Evolutionary conservation across 805 yeast species (phyloP).

Genomic region (Candida namnaoensis): DNA sequence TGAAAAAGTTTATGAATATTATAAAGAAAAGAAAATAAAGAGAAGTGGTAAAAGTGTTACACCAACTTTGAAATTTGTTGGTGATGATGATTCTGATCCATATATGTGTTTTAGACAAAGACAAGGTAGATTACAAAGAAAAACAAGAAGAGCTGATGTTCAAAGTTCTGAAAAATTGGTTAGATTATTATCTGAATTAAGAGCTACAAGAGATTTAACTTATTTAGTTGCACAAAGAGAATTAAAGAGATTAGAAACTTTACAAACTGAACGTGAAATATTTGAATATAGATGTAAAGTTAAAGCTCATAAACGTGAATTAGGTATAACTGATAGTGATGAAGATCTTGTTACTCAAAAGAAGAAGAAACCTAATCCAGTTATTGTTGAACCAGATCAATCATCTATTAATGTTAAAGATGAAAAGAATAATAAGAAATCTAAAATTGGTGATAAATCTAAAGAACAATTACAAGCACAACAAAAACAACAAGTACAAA

Average conservation of each 20-base stretch:
- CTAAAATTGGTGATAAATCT: slow-evolving; percentile 3
- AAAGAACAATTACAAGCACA: not conserved
- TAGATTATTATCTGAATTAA: slow-evolving; percentile 64
- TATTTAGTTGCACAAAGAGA: slow-evolving; percentile 71
- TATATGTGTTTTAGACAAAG: slow-evolving; percentile 93
- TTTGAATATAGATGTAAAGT: slow-evolving; percentile 68
- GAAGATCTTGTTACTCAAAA: slow-evolving; percentile 74
- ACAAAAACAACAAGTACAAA: slow-evolving; percentile 9
- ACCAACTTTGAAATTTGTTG: slow-evolving; percentile 71
- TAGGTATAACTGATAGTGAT: slow-evolving; percentile 77
- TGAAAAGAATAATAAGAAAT: slow-evolving; percentile 10
- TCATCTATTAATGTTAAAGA: not conserved
- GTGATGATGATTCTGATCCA: slow-evolving; percentile 90
- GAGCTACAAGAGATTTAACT: slow-evolving; percentile 62
- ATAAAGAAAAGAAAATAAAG: slow-evolving; percentile 66
- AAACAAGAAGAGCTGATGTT: slow-evolving; percentile 90
- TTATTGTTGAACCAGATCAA: slow-evolving; percentile 3
- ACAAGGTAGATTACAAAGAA: slow-evolving; percentile 91
- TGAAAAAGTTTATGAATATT: slow-evolving; percentile 62
- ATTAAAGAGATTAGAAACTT: slow-evolving; percentile 46
- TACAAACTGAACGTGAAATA: slow-evolving; percentile 54
- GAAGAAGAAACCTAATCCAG: slow-evolving; percentile 39
- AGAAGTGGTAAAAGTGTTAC: slow-evolving; percentile 63
- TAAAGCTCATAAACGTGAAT: slow-evolving; percentile 64
- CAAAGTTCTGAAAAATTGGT: slow-evolving; percentile 82